Base-by-base conservation (phyloP, 345 rosid genomes). In the Gynandropsis gynandra region DNA sequence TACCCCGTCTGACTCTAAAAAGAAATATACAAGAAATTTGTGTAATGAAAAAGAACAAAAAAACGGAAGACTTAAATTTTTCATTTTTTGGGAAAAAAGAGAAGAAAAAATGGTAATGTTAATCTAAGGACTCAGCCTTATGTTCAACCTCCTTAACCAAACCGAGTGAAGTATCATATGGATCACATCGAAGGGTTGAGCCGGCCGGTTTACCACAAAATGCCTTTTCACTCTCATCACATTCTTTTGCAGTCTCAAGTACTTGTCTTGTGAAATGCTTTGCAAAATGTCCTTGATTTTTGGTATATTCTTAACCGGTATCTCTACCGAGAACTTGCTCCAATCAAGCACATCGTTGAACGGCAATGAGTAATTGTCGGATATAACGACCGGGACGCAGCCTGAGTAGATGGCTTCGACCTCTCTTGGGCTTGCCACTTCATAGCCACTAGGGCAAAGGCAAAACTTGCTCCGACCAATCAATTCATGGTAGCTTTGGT, bases 111-210 rank as follows among this genome's bases (percentile, higher is more conserved):
- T 24, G 29, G 29, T 5, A 24, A n/a, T 24, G 29, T 24, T 2
- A 42, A 19, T 63, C 50, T n/a, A 63, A 34, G 67, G 48, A 48
- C 37, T 19, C 61, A 74, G 19, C 58, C 51, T 72, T 14, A 76
- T 37, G 47, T 82, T 79, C 14, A 82, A 76, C 58, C 85, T 63
- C 45, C 81, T 76, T 7, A 83, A 47, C 93, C 85, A 83, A 11
- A 80, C 49, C 0, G 87, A 83, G 31, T 78, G 85, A 56, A 83
- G 78, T 34, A 75, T 59, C 85, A 80, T 78, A 46, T 78, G 74
- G 42, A 73, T 18, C 24, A 71, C 69, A 42, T 84, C 85, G 47
- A 62, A 80, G 0, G 78, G 80, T 50, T 71, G 45, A 12, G 81
- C 52, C 1, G 80, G 81, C 8, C 80, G 69, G 49, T 83, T 76